A percentile compares a stretch with the other conserved stretches of the same genome.
phyloP scores from a whole-genome alignment of 257 asterid genomes.

The Linaria vulgaris region DNA sequence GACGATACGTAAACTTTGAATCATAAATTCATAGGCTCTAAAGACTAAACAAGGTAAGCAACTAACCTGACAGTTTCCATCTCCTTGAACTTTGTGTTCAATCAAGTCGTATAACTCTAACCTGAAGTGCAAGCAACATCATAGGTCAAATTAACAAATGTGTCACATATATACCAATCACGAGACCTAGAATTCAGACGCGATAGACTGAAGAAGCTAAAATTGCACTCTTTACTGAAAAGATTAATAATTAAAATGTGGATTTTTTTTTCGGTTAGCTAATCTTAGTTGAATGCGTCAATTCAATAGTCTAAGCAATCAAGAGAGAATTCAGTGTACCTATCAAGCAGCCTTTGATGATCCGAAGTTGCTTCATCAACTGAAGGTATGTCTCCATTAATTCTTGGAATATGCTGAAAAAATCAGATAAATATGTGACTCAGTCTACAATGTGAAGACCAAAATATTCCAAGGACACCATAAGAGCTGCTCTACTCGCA shows the following conservation, averaged over 20 bases:
- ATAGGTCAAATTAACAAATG: no score
- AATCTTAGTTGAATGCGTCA: background rate
- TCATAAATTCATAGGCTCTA: constrained; percentile 1
- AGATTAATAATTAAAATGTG: background rate
- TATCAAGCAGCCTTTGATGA: constrained; percentile 89
- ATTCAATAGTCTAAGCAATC: constrained; percentile 15
- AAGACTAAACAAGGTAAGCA: constrained; percentile 14
- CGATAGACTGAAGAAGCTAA: no score
- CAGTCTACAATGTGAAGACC: background rate
- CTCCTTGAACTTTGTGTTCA: constrained; percentile 94
- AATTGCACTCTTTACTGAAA: constrained; percentile 5
- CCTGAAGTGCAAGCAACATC: constrained; percentile 47
- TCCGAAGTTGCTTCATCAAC: constrained; percentile 92
- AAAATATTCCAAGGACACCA: background rate
- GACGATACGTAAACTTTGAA: background rate
- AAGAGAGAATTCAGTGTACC: constrained; percentile 48
- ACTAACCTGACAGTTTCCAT: constrained; percentile 97
- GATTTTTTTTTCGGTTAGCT: background rate
- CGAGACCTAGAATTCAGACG: no score
- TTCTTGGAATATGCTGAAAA: constrained; percentile 88
- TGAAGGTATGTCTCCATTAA: constrained; percentile 94
- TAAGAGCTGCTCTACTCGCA: background rate
- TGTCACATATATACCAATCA: no score
- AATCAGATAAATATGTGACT: constrained; percentile 23
- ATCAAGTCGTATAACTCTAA: constrained; percentile 77